Percentiles rank a stretch among this genome's conserved stretches.
Conservation (phyloP, 202 grass and related monocot genomes). For the Setaria viridis region DNA sequence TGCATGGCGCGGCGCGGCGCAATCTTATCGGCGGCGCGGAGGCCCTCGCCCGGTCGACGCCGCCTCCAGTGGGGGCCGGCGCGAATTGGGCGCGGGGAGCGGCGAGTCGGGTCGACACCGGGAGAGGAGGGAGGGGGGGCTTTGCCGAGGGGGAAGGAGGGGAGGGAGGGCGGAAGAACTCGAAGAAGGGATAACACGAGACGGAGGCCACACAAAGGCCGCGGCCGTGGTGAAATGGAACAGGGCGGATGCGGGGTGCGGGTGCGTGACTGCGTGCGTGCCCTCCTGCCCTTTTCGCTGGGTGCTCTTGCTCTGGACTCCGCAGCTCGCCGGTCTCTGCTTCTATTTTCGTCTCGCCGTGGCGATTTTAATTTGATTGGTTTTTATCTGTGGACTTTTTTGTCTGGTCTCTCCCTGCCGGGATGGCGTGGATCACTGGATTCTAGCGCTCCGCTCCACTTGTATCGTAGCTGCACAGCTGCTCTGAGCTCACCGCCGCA, state of each 20-base stretch:
- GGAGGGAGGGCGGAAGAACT: slow-evolving; percentile 27
- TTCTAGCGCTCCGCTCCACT: slow-evolving; percentile 20
- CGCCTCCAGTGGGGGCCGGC: neutral
- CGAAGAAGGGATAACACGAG: slow-evolving; percentile 78
- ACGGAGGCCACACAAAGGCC: slow-evolving; percentile 87
- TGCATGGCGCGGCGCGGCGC: slow-evolving; percentile 67
- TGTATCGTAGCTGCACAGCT: neutral
- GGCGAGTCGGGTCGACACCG: neutral
- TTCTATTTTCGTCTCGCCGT: neutral
- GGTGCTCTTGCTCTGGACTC: neutral
- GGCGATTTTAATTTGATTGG: slow-evolving; percentile 7
- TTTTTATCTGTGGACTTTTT: slow-evolving; percentile 19
- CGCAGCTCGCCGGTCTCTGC: slow-evolving; percentile 19
- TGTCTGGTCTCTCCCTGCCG: slow-evolving; percentile 11
- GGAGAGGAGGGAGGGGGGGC: slow-evolving; percentile 27
- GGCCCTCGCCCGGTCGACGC: slow-evolving; percentile 18
- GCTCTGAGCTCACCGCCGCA: neutral
- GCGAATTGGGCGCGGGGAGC: slow-evolving; percentile 7
- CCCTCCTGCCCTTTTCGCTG: neutral
- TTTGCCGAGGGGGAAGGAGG: slow-evolving; percentile 26
- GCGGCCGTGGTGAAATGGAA: slow-evolving; percentile 59
- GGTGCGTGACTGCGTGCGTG: neutral
- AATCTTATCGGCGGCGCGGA: slow-evolving; percentile 76
- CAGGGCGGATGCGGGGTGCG: neutral
- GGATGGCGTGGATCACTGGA: slow-evolving; percentile 45